Evolutionary conservation across 169 alveolate genomes (phyloP).

Genomic region (Plasmodium relictum): DNA sequence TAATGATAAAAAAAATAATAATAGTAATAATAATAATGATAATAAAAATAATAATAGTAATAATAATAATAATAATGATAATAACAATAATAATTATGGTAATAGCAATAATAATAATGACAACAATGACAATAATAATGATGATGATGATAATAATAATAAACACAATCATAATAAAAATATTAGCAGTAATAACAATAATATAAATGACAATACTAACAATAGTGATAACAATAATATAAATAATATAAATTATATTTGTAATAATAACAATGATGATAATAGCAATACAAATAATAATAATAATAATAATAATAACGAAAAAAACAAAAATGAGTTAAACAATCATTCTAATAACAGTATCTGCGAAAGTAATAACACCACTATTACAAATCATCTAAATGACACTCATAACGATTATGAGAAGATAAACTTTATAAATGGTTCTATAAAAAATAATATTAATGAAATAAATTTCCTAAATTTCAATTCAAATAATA

Average conservation of each 20-base stretch:
- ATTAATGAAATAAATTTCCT: slow-evolving; percentile 25
- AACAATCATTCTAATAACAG: background rate
- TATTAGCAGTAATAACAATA: background rate
- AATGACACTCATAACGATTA: background rate
- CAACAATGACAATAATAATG: background rate
- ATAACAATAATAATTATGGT: background rate
- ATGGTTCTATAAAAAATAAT: background rate
- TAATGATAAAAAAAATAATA: background rate
- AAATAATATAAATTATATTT: background rate
- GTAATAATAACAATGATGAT: background rate
- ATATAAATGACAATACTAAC: background rate
- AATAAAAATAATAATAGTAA: slow-evolving; percentile 1
- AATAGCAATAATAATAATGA: background rate
- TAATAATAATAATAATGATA: background rate
- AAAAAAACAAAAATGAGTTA: background rate
- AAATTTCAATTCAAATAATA: background rate
- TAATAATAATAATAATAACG: background rate
- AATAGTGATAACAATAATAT: background rate
- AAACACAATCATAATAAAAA: background rate
- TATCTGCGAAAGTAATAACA: background rate
- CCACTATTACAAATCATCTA: slow-evolving; percentile 1
- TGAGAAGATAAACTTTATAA: slow-evolving; percentile 5
- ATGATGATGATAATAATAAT: background rate
- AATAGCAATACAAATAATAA: background rate
- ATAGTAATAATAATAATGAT: background rate